Percentiles rank a stretch among this genome's conserved stretches.
These are phyloP conservation scores for Metschnikowia santaceciliae DNA, from an alignment of 805 yeast genomes.

Conservation along the genomic window DNA sequence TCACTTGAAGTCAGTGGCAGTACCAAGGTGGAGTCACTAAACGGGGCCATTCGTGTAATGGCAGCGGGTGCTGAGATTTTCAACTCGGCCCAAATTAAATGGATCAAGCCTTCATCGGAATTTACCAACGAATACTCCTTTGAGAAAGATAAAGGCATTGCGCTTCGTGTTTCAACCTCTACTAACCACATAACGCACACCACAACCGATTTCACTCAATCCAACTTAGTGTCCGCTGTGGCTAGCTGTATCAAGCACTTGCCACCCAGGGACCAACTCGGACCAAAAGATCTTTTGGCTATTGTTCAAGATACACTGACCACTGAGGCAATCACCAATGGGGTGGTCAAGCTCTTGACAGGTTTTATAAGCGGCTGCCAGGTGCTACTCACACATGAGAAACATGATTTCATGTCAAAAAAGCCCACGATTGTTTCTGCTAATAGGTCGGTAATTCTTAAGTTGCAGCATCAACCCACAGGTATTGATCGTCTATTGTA, in stretches of 20 bases:
- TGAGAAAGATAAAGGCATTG: constrained; percentile 36
- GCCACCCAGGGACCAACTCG: constrained; percentile 36
- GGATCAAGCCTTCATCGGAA: neutral
- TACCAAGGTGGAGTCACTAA: neutral
- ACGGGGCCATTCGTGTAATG: neutral
- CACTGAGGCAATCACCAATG: constrained; percentile 25
- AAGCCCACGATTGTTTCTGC: constrained; percentile 13
- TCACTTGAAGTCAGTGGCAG: neutral
- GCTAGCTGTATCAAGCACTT: constrained; percentile 50
- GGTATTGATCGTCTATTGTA: constrained; percentile 21
- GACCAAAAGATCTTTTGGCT: constrained; percentile 21
- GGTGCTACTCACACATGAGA: constrained; percentile 18
- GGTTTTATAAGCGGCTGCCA: constrained; percentile 34
- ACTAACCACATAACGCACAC: constrained; percentile 15
- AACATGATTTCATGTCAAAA: constrained; percentile 13
- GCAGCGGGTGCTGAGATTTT: neutral
- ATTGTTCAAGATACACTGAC: constrained; percentile 19
- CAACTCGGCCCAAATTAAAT: neutral
- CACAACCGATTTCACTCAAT: constrained; percentile 40
- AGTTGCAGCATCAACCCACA: constrained; percentile 17
- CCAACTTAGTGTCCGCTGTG: constrained; percentile 49
- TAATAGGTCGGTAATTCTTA: constrained; percentile 9
- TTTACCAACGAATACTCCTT: constrained; percentile 30
- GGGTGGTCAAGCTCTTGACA: constrained; percentile 36
- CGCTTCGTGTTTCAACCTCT: constrained; percentile 23